phyloP scores from a whole-genome alignment of 2,329 filamentous ascomycete species.

The Botrytis squamosa region DNA sequence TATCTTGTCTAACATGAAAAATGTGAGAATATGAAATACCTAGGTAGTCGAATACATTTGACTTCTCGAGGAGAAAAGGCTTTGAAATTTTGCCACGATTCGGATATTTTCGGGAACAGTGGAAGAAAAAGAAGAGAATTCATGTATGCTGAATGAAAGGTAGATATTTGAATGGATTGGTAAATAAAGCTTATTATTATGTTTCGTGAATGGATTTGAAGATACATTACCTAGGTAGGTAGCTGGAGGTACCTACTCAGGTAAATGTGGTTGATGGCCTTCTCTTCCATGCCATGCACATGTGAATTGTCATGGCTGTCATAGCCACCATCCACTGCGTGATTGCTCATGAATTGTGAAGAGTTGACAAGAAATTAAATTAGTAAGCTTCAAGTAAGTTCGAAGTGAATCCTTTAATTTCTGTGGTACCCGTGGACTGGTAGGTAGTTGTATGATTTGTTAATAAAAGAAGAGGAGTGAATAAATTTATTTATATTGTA shows the following conservation, averaged over 20 bases:
- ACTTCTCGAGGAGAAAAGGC: neutral
- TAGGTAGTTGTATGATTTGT: neutral
- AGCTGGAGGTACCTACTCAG: neutral
- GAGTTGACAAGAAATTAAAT: too few relatives aligned
- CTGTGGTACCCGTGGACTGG: neutral
- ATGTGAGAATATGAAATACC: neutral
- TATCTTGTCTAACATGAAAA: neutral
- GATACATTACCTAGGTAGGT: neutral
- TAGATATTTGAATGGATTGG: neutral
- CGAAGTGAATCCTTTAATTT: neutral
- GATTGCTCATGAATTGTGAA: neutral
- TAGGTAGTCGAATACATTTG: neutral
- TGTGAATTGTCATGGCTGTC: neutral
- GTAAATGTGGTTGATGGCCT: neutral
- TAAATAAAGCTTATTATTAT: too few relatives aligned
- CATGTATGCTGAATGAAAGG: neutral
- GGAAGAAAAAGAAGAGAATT: neutral
- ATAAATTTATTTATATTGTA: neutral
- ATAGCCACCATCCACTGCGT: neutral
- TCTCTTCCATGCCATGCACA: neutral
- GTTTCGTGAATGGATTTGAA: neutral
- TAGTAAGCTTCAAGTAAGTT: neutral
- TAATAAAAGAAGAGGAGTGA: neutral
- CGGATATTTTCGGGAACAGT: neutral
- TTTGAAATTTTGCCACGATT: constrained; percentile 7